Conservation (phyloP, 805 yeast species). For the Saccharomycopsis schoenii region DNA sequence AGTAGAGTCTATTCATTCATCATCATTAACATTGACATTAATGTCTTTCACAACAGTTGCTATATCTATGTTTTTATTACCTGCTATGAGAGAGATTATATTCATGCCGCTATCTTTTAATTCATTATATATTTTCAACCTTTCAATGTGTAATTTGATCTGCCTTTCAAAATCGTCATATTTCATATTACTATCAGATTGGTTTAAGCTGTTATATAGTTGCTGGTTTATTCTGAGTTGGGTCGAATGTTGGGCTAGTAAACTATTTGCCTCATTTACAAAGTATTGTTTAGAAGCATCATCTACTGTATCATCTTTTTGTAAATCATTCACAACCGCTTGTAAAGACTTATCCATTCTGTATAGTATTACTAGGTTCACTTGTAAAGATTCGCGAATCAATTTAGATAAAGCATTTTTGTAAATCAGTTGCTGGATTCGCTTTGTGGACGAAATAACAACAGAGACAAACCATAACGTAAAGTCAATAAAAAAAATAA, state of each 20-base stretch:
- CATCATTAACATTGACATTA: background rate
- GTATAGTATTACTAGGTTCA: too few relatives aligned
- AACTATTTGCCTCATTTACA: background rate
- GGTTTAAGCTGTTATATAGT: background rate
- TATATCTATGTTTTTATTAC: background rate
- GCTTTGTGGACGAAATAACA: background rate
- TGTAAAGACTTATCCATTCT: background rate
- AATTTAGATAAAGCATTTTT: too few relatives aligned
- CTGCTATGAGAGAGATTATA: slow-evolving; percentile 2
- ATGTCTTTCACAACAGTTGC: background rate
- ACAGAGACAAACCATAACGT: background rate
- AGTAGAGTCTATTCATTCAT: background rate
- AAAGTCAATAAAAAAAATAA: background rate
- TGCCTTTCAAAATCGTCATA: background rate
- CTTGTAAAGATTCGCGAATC: too few relatives aligned
- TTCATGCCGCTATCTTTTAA: slow-evolving; percentile 4
- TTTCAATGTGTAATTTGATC: background rate
- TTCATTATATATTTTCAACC: slow-evolving; percentile 3
- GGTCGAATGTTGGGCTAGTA: background rate
- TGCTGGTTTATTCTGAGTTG: background rate
- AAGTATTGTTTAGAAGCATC: background rate
- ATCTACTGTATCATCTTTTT: background rate
- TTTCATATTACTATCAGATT: background rate
- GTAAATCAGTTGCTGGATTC: too few relatives aligned
- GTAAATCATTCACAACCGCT: background rate